A percentile compares a stretch with the other conserved stretches of the same genome.
Evolutionary conservation across 148 eudicot genomes (phyloP).

Genomic region (Vaccinium darrowii): DNA sequence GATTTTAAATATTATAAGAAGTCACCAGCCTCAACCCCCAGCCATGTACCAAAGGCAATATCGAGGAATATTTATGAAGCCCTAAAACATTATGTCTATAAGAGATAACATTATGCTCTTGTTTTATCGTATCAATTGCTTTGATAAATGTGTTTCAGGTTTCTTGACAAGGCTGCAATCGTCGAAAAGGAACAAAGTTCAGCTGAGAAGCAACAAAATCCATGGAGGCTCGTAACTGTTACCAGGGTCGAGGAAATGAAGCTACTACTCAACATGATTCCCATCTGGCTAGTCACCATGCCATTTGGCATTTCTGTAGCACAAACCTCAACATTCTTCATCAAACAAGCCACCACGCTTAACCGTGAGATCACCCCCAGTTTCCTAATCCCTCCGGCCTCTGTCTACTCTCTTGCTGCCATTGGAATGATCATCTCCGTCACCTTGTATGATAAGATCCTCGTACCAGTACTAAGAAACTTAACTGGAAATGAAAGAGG

Average conservation of each 20-base stretch:
- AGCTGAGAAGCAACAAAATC: constrained; percentile 29
- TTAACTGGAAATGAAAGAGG: constrained; percentile 59
- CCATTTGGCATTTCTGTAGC: constrained; percentile 60
- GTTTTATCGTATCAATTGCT: not conserved
- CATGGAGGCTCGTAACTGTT: constrained; percentile 63
- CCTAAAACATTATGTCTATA: too few relatives aligned
- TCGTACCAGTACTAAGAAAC: constrained; percentile 47
- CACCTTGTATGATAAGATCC: constrained; percentile 47
- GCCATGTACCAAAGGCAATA: too few relatives aligned
- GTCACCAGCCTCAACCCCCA: not conserved
- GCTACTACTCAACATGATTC: constrained; percentile 60
- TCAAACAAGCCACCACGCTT: constrained; percentile 56
- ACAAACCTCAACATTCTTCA: constrained; percentile 67
- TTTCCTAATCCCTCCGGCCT: constrained; percentile 62
- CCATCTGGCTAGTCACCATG: constrained; percentile 63
- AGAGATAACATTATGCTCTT: not conserved
- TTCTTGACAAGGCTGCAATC: constrained; percentile 77
- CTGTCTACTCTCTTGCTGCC: constrained; percentile 49
- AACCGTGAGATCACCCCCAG: constrained; percentile 33
- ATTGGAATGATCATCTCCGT: constrained; percentile 61
- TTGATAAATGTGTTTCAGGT: constrained; percentile 34
- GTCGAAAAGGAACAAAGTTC: constrained; percentile 25
- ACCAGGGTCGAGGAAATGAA: constrained; percentile 68
- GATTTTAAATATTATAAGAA: not conserved
- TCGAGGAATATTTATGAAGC: too few relatives aligned